phyloP scores from a whole-genome alignment of 495 filamentous ascomycete genomes.

The Evansstolkia leycettana region DNA sequence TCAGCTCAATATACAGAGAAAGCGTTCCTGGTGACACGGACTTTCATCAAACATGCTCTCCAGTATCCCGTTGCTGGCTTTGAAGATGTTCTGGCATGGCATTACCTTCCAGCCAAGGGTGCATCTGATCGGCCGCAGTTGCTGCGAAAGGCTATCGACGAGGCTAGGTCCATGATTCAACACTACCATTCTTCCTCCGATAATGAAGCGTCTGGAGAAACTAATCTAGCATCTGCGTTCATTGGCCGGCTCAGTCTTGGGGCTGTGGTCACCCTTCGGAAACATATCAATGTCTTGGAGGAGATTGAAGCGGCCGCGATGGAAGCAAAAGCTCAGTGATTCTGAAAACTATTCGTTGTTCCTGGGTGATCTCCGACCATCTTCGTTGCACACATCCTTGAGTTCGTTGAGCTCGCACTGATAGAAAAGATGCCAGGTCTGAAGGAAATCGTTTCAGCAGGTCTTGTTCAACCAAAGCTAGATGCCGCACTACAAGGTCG shows the following conservation, averaged over 20 bases:
- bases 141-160: conserved; percentile 22
- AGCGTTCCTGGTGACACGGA: conserved; percentile 38
- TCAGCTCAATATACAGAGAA: conserved; percentile 42
- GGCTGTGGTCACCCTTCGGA: conserved; percentile 20
- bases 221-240: conserved; percentile 8
- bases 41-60: conserved; percentile 40
- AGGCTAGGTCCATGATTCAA: conserved; percentile 20
- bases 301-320: conserved; percentile 4
- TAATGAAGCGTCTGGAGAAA: conserved; percentile 5
- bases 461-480: too few relatives aligned
- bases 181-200: conserved; percentile 9
- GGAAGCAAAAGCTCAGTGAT: too few relatives aligned
- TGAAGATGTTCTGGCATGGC: conserved; percentile 35
- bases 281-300: conserved; percentile 13
- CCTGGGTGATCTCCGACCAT: too few relatives aligned
- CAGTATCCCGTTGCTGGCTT: conserved; percentile 28
- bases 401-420: too few relatives aligned
- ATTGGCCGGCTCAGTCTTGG: conserved; percentile 21
- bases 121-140: conserved; percentile 14
- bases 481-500: too few relatives aligned
- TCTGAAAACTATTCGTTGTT: too few relatives aligned
- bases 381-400: too few relatives aligned
- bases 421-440: too few relatives aligned
- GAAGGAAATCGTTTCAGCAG: too few relatives aligned
- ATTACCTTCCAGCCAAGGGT: conserved; percentile 28